phyloP scores from a whole-genome alignment of 2,329 filamentous ascomycete genomes.

The Mariannaea sp. region DNA sequence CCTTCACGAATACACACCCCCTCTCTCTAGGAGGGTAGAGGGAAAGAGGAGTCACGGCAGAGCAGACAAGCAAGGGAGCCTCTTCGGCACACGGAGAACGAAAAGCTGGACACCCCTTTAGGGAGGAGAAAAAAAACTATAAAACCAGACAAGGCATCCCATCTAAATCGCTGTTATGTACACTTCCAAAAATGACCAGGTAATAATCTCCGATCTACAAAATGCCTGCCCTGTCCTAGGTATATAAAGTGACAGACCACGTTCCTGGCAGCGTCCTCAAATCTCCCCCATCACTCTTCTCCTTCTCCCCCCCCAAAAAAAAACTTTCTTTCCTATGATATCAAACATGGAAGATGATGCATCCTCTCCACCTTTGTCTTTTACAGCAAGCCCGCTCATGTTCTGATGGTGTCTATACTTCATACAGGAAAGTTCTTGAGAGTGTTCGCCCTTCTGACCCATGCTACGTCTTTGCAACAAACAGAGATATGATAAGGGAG shows the following conservation, averaged over 20 bases:
- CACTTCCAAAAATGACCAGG: slow-evolving; percentile 30
- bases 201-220: slow-evolving; percentile 34
- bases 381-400: slow-evolving; percentile 19
- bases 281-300: slow-evolving; percentile 22
- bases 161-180: slow-evolving; percentile 34
- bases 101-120: slow-evolving; percentile 11
- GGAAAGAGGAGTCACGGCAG: slow-evolving; percentile 3
- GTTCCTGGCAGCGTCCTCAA: slow-evolving; percentile 23
- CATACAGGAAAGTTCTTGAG: slow-evolving; percentile 27
- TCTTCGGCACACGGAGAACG: slow-evolving; percentile 7
- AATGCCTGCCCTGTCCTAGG: slow-evolving; percentile 25
- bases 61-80: slow-evolving; percentile 22
- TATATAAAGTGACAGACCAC: slow-evolving; percentile 19
- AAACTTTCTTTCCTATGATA: slow-evolving; percentile 12
- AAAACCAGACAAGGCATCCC: slow-evolving; percentile 36
- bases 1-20: slow-evolving; percentile 3
- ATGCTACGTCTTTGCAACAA: slow-evolving; percentile 14
- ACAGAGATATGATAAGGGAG: slow-evolving; percentile 8
- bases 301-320: slow-evolving; percentile 26
- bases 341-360: slow-evolving; percentile 22
- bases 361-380: slow-evolving; percentile 27
- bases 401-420: slow-evolving; percentile 18
- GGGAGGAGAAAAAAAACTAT: slow-evolving; percentile 39
- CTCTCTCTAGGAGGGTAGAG: slow-evolving; percentile 20
- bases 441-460: slow-evolving; percentile 25